A percentile compares a stretch with the other conserved stretches of the same genome.
Conservation (phyloP, 108 stramenopile species). For the Skeletonema potamos region DNA sequence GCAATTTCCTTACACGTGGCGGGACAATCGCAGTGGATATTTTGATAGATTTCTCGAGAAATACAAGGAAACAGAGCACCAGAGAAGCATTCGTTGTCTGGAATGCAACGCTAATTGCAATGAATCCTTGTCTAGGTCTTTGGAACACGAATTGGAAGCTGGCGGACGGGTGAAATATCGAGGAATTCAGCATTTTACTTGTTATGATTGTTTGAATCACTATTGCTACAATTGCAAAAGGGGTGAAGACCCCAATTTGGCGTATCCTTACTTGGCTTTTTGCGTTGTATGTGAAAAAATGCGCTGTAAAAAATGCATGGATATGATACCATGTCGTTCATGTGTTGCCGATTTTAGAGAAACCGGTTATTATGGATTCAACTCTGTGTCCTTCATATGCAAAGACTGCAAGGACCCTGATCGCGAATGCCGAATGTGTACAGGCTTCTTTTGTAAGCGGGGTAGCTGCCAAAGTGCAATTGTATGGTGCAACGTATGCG, state of each 20-base stretch:
- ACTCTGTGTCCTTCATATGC: not conserved
- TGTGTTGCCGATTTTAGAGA: no score
- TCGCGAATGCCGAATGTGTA: not conserved
- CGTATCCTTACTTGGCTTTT: not conserved
- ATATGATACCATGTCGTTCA: not conserved
- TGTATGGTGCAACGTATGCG: no score
- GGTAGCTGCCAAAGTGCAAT: no score
- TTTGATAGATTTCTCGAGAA: not conserved
- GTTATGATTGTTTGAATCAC: not conserved
- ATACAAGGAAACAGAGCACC: not conserved
- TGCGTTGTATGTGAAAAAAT: not conserved
- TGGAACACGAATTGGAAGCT: not conserved
- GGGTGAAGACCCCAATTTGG: not conserved
- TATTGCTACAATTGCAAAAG: not conserved
- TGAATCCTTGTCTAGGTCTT: not conserved
- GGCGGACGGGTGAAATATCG: not conserved
- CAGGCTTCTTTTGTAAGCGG: not conserved
- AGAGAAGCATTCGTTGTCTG: not conserved
- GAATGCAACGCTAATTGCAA: not conserved
- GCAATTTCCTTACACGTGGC: slow-evolving; percentile 1
- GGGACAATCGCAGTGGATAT: not conserved
- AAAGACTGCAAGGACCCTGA: not conserved
- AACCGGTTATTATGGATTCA: no score
- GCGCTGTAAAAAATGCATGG: not conserved
- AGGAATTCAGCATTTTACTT: not conserved